These are phyloP conservation scores for Nakazawaea ambrosiae DNA, from an alignment of 805 yeast species.

Conservation along the genomic window DNA sequence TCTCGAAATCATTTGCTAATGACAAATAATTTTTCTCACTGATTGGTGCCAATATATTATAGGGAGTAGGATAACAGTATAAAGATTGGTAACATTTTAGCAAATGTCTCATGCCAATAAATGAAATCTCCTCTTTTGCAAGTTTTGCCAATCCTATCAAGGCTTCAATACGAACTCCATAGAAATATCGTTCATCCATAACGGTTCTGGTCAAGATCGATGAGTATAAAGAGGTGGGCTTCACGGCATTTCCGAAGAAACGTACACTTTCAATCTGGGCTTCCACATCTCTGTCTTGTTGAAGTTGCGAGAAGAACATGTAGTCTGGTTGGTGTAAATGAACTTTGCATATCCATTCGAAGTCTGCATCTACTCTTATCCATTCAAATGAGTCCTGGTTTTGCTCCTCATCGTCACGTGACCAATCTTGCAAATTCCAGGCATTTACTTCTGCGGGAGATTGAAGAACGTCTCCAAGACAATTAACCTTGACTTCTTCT, in stretches of 20 bases:
- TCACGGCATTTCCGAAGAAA: slow-evolving; percentile 56
- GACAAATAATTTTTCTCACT: slow-evolving; percentile 49
- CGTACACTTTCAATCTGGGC: slow-evolving; percentile 85
- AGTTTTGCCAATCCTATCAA: slow-evolving; percentile 69
- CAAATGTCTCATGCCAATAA: slow-evolving; percentile 67
- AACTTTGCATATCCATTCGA: slow-evolving; percentile 88
- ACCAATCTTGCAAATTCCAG: slow-evolving; percentile 74
- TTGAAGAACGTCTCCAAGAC: slow-evolving; percentile 73
- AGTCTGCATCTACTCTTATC: slow-evolving; percentile 96
- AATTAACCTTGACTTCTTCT: slow-evolving; percentile 27
- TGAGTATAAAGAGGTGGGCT: slow-evolving; percentile 61
- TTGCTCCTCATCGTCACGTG: slow-evolving; percentile 56
- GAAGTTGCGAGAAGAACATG: slow-evolving; percentile 90
- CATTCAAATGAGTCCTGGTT: slow-evolving; percentile 91
- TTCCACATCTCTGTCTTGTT: slow-evolving; percentile 92
- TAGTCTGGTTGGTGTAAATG: slow-evolving; percentile 86
- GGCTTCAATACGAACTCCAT: slow-evolving; percentile 85
- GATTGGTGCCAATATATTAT: slow-evolving; percentile 22
- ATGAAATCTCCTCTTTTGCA: slow-evolving; percentile 54
- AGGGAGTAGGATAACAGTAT: slow-evolving; percentile 60
- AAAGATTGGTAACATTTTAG: slow-evolving; percentile 59
- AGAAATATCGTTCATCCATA: slow-evolving; percentile 78
- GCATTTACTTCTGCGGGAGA: slow-evolving; percentile 49
- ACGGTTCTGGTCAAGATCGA: slow-evolving; percentile 73
- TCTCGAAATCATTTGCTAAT: slow-evolving; percentile 70